phyloP scores from a whole-genome alignment of 176 grass and related monocot genomes.

The Triticum timopheevii region DNA sequence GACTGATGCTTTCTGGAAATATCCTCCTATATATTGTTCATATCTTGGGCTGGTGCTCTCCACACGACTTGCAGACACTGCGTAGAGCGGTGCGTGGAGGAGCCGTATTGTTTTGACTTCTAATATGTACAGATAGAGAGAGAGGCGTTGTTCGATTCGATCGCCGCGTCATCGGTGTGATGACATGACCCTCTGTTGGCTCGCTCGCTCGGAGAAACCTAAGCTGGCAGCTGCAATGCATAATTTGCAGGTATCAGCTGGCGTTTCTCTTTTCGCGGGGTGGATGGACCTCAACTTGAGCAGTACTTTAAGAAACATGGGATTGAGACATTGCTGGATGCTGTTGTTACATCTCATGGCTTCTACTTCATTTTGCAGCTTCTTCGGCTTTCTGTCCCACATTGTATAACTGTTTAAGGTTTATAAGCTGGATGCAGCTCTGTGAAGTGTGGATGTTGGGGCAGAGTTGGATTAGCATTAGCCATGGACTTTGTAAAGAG shows the following conservation, averaged over 20 bases:
- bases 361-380: slow-evolving; percentile 16
- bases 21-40: background rate
- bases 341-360: slow-evolving; percentile 14
- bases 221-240: background rate
- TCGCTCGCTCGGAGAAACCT: background rate
- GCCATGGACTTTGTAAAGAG: background rate
- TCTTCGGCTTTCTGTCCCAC: background rate
- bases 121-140: slow-evolving; percentile 10
- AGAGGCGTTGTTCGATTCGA: background rate
- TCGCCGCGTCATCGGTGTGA: background rate
- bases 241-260: slow-evolving; percentile 2
- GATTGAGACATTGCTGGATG: background rate
- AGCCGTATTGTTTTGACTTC: slow-evolving; percentile 27
- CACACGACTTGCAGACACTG: background rate
- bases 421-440: background rate
- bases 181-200: background rate
- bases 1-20: background rate
- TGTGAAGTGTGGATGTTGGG: background rate
- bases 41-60: slow-evolving; percentile 18
- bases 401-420: background rate
- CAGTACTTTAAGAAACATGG: background rate
- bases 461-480: background rate
- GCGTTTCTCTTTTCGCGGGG: background rate
- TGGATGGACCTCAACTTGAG: background rate
- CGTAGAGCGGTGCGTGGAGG: background rate